Base-by-base conservation (phyloP, 1,284 basidiomycete species). In the Anthracocystis setariae region DNA sequence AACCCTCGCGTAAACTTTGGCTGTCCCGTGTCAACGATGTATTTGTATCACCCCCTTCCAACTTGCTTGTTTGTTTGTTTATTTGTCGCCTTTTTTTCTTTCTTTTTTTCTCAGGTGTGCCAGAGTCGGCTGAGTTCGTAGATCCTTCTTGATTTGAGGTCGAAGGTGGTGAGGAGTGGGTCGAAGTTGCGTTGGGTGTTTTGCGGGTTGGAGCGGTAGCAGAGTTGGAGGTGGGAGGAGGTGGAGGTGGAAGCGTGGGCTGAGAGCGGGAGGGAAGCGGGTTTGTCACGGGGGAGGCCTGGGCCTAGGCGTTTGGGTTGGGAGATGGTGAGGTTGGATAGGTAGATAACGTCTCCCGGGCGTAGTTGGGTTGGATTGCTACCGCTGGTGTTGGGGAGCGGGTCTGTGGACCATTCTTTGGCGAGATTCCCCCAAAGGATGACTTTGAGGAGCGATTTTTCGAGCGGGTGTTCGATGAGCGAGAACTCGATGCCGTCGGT, bases 141-240 rank as follows among this genome's bases (percentile, higher is more conserved):
- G 9, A 72, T 45, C 2, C 59, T 18, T 7, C 59, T 18, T 10
- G 43, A 45, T n/a, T 29, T 51, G 17, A 51, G 3, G 39, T 72
- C 69, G 40, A 72, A 72, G 8, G 9, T 15, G 0, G 63, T 59
- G 0, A 72, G 10, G 3, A 44, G 50, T 0, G 37, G 21, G 21
- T 72, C 55, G 21, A 72, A 72, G 40, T 72, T 72, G 4, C 25
- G 17, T 3, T 2, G 8, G 7, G 4, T 24, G 35, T 71, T 62
- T 13, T 2, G 1, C 2, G 49, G 8, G 10, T 49, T 0, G 13
- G 53, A 46, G 0, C 67, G 47, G 32, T 56, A 70, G 46, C 67
- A 70, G 4, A 70, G 52, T 23, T 64, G 40, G 18, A 63, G 21
- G 33, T 15, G 8, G 21, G 23, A 21, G 2, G 8, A 7, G 57